Conservation (phyloP, 2,329 filamentous ascomycete species). For the Cladosporium sp. region DNA sequence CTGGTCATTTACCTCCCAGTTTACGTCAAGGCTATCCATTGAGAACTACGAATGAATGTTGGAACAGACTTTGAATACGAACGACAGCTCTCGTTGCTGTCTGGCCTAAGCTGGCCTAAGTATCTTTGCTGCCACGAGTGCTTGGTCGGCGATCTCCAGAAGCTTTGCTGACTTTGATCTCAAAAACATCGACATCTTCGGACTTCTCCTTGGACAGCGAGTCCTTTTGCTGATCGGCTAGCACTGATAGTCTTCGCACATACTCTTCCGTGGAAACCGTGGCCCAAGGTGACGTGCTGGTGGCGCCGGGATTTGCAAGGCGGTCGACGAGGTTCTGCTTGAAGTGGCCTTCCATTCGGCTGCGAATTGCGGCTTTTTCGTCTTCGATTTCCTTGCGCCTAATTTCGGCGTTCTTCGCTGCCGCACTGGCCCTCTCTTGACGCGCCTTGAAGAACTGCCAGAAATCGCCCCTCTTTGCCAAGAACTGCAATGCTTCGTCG, state of each 20-base stretch:
- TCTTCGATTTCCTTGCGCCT: not conserved
- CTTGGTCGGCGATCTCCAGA: not conserved
- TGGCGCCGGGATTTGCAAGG: not conserved
- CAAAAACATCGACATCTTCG: not conserved
- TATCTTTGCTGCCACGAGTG: not conserved
- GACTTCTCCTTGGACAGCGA: not conserved
- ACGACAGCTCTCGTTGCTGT: not conserved
- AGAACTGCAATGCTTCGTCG: not conserved
- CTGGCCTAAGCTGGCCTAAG: not conserved
- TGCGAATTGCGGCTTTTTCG: not conserved
- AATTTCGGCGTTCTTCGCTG: not conserved
- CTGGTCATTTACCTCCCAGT: not conserved
- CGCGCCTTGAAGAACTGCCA: not conserved
- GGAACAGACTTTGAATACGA: too few relatives aligned
- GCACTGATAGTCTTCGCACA: not conserved
- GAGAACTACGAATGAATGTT: not conserved
- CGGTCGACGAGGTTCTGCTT: not conserved
- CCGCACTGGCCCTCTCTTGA: not conserved
- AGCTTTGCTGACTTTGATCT: not conserved
- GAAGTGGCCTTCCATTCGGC: not conserved
- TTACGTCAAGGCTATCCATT: not conserved
- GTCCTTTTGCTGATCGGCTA: not conserved
- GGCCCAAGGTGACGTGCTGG: not conserved
- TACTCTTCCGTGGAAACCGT: not conserved
- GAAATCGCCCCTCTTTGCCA: not conserved